phyloP scores from a whole-genome alignment of 768 basidiomycete genomes.

The Tubosaeta brunneosetosa region DNA sequence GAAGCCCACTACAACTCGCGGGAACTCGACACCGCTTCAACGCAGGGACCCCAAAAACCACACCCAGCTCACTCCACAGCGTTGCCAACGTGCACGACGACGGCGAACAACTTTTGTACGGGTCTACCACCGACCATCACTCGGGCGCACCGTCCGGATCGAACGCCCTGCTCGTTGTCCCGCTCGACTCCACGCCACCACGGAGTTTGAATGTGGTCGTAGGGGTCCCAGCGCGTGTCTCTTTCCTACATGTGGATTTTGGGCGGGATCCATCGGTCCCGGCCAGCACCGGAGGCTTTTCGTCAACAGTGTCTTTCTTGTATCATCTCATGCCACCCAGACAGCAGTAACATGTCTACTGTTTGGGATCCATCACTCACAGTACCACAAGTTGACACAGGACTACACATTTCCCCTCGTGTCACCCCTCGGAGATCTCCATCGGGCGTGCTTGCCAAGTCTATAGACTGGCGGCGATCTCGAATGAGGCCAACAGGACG shows the following conservation, averaged over 20 bases:
- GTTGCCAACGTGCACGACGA: conserved; percentile 1
- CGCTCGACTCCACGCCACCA: conserved; percentile 7
- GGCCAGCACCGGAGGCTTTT: conserved; percentile 6
- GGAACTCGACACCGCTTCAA: conserved; percentile 28
- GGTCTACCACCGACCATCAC: not conserved
- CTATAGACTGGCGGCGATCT: not conserved
- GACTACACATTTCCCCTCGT: not conserved
- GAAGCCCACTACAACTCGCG: conserved; percentile 29
- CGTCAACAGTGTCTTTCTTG: not conserved
- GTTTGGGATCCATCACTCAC: not conserved
- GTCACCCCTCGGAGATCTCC: conserved; percentile 3
- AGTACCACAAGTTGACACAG: not conserved
- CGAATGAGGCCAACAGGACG: not conserved
- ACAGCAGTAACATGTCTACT: not conserved
- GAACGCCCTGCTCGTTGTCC: conserved; percentile 1
- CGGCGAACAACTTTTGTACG: not conserved
- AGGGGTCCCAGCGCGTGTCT: conserved; percentile 26
- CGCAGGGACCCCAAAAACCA: conserved; percentile 21
- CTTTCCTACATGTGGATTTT: not conserved
- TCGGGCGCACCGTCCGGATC: not conserved
- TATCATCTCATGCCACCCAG: not conserved
- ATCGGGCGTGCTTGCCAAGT: not conserved
- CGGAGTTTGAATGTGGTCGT: conserved; percentile 30
- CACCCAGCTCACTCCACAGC: not conserved
- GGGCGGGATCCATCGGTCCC: conserved; percentile 3